A percentile compares a stretch with the other conserved stretches of the same genome.
Evolutionary conservation across 768 basidiomycete species (phyloP).

Genomic region (Mycena latifolia): DNA sequence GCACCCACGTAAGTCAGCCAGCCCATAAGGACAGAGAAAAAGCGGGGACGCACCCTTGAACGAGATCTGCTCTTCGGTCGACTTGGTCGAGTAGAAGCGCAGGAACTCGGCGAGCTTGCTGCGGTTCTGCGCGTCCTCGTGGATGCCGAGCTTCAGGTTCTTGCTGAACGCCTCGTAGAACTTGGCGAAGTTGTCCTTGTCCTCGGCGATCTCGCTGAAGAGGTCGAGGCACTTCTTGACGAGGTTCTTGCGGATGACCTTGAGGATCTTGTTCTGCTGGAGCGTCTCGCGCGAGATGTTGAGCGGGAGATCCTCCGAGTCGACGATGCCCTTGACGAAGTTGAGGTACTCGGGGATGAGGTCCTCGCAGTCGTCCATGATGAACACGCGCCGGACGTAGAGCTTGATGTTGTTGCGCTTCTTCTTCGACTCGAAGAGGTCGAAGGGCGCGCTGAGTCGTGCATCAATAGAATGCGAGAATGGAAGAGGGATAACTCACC

Average conservation of each 20-base stretch:
- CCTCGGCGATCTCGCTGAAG: slow-evolving; percentile 96
- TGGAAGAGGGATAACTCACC: slow-evolving; percentile 59
- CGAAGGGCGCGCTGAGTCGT: slow-evolving; percentile 88
- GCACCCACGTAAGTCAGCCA: too few relatives aligned
- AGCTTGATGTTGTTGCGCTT: slow-evolving; percentile 99
- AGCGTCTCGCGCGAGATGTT: slow-evolving; percentile 99
- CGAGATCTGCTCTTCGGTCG: slow-evolving; percentile 89
- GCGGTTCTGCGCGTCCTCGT: slow-evolving; percentile 99
- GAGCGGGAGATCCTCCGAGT: slow-evolving; percentile 99
- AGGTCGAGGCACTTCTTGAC: slow-evolving; percentile 98
- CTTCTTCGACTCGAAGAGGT: slow-evolving; percentile 99
- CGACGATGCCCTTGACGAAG: slow-evolving; percentile 99
- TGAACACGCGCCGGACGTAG: slow-evolving; percentile 99
- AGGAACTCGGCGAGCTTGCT: slow-evolving; percentile 99
- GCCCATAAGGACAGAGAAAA: too few relatives aligned
- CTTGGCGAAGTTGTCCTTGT: slow-evolving; percentile 98
- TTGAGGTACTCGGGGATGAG: slow-evolving; percentile 99
- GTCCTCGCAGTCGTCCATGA: slow-evolving; percentile 99
- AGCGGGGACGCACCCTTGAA: slow-evolving; percentile 89
- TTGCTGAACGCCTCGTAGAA: slow-evolving; percentile 99
- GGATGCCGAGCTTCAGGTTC: slow-evolving; percentile 99
- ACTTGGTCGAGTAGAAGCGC: slow-evolving; percentile 97
- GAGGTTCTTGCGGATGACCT: slow-evolving; percentile 99
- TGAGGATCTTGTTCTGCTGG: slow-evolving; percentile 99
- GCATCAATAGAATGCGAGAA: slow-evolving; percentile 14